Evolutionary conservation across 768 basidiomycete genomes (phyloP).

Genomic region (Boletus vinaceobasis): DNA sequence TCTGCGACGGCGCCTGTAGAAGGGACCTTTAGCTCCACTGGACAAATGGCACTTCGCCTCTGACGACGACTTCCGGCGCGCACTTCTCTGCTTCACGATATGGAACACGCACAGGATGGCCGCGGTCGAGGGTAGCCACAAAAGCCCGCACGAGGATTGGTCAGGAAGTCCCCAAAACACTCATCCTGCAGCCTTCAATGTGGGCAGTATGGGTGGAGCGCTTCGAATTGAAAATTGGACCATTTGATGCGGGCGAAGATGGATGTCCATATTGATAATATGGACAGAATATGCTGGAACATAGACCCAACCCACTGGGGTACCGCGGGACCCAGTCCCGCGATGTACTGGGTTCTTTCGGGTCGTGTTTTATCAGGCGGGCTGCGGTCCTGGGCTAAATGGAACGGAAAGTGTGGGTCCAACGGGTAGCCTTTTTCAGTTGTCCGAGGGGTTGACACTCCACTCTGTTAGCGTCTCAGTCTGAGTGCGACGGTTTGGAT

Average conservation of each 20-base stretch:
- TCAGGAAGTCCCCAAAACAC: constrained; percentile 8
- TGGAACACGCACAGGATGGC: constrained; percentile 30
- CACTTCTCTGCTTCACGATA: constrained; percentile 20
- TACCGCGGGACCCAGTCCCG: constrained; percentile 7
- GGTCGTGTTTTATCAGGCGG: constrained; percentile 9
- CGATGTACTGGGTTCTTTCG: constrained; percentile 13
- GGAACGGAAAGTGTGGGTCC: constrained; percentile 15
- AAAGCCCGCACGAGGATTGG: constrained; percentile 17
- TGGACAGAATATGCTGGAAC: constrained; percentile 5
- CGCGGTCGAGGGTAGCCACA: constrained; percentile 27
- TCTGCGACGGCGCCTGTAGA: constrained; percentile 3
- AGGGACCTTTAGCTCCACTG: constrained; percentile 18
- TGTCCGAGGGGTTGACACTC: constrained; percentile 10
- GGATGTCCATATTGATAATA: constrained; percentile 15
- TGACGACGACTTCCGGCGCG: constrained; percentile 14
- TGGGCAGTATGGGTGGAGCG: constrained; percentile 15
- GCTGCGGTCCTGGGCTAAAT: constrained; percentile 24
- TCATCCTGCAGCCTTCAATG: constrained; percentile 8
- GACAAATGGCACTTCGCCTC: constrained; percentile 11
- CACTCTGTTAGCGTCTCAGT: background rate
- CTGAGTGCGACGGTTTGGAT: constrained; percentile 5
- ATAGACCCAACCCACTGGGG: constrained; percentile 17
- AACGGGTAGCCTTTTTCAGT: constrained; percentile 8
- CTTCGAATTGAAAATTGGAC: constrained; percentile 31
- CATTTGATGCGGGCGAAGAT: constrained; percentile 21